phyloP scores from a whole-genome alignment of 2,329 filamentous ascomycete species.

The Sclerotiophoma versabilis region DNA sequence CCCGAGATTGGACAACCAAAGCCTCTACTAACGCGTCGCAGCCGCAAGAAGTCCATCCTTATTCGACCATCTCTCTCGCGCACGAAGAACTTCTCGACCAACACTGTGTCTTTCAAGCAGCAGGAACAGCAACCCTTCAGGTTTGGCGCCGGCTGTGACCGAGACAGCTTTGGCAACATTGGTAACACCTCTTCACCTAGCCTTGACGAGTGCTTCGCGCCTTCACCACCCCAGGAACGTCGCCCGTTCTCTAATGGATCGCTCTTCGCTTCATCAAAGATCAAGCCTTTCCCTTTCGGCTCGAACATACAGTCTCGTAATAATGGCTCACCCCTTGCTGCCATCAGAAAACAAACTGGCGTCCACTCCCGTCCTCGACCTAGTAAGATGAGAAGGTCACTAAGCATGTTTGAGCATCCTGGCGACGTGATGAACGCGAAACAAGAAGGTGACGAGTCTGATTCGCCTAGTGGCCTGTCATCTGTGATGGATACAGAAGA shows the following conservation, averaged over 20 bases:
- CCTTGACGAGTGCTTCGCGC: conserved; percentile 79
- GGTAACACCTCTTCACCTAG: conserved; percentile 68
- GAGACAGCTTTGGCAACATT: conserved; percentile 48
- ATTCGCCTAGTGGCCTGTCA: conserved; percentile 66
- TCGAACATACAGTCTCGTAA: conserved; percentile 60
- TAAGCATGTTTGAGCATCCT: conserved; percentile 98
- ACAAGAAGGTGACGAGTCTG: conserved; percentile 68
- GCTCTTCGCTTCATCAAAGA: conserved; percentile 67
- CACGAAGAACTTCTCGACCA: conserved; percentile 76
- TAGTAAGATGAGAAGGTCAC: conserved; percentile 78
- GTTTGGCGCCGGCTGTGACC: conserved; percentile 67
- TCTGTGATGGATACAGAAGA: conserved; percentile 87
- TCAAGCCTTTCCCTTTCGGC: conserved; percentile 70
- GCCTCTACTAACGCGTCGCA: conserved; percentile 32
- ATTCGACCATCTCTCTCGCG: conserved; percentile 77
- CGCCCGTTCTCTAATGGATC: conserved; percentile 61
- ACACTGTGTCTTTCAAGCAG: conserved; percentile 66
- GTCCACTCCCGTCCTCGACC: conserved; percentile 74
- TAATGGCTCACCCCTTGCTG: conserved; percentile 74
- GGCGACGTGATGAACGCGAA: conserved; percentile 79
- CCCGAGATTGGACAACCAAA: not conserved
- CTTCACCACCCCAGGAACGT: conserved; percentile 77
- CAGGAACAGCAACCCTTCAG: conserved; percentile 73
- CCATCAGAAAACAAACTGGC: conserved; percentile 70
- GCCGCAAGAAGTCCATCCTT: conserved; percentile 55